These are phyloP conservation scores for Didymella segeticola DNA, from an alignment of 2,329 filamentous ascomycete species.

Conservation along the genomic window DNA sequence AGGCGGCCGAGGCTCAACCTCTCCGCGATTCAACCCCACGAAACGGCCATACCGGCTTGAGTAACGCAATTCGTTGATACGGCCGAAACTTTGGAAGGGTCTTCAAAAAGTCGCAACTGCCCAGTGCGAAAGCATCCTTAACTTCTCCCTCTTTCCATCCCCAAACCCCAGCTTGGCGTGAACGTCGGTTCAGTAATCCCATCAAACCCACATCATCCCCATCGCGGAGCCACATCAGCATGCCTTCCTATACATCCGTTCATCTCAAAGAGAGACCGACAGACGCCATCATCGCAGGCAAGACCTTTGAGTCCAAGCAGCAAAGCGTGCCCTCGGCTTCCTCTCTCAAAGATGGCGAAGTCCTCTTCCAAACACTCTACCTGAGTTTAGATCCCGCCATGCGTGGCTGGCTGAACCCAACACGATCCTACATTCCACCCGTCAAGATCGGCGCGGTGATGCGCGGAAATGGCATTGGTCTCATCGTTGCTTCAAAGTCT, in stretches of 20 bases:
- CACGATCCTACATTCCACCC: slow-evolving; percentile 70
- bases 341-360: slow-evolving; percentile 68
- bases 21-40: slow-evolving; percentile 29
- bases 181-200: background rate
- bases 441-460: slow-evolving; percentile 72
- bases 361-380: slow-evolving; percentile 67
- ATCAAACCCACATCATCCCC: background rate
- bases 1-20: slow-evolving; percentile 19
- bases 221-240: slow-evolving; percentile 12
- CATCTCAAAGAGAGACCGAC: slow-evolving; percentile 70
- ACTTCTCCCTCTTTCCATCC: background rate
- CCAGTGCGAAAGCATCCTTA: background rate
- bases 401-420: slow-evolving; percentile 70
- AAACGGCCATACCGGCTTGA: slow-evolving; percentile 17
- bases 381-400: slow-evolving; percentile 78
- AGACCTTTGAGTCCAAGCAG: slow-evolving; percentile 67
- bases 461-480: slow-evolving; percentile 67
- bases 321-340: slow-evolving; percentile 54
- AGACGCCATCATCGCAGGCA: slow-evolving; percentile 66
- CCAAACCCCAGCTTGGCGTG: background rate
- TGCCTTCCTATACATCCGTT: slow-evolving; percentile 56
- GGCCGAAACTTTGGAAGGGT: slow-evolving; percentile 2
- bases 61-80: slow-evolving; percentile 25
- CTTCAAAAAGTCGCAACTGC: background rate
- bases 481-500: slow-evolving; percentile 68